Evolutionary conservation across 495 filamentous ascomycete species (phyloP).

Genomic region (Penicillium taxi): DNA sequence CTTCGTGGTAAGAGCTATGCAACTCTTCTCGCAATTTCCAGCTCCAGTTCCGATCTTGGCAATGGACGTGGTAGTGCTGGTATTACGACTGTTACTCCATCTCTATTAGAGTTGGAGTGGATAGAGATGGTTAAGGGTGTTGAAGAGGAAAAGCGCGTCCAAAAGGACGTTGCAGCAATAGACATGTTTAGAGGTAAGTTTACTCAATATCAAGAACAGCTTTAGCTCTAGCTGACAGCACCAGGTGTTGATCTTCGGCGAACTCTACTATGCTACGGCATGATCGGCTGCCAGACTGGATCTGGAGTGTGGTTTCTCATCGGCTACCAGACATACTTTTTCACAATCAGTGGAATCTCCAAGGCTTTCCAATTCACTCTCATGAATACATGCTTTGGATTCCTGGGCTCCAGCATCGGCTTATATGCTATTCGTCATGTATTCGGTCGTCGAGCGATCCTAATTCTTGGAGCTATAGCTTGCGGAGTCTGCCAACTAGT

Average conservation of each 20-base stretch:
- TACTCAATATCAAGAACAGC: not conserved
- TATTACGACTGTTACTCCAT: slow-evolving; percentile 1
- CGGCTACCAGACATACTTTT: slow-evolving; percentile 57
- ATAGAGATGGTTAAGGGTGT: slow-evolving; percentile 13
- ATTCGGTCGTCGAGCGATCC: slow-evolving; percentile 47
- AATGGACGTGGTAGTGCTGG: slow-evolving; percentile 1
- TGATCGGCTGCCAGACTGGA: slow-evolving; percentile 39
- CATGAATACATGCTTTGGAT: slow-evolving; percentile 48
- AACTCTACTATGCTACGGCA: slow-evolving; percentile 11
- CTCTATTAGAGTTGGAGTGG: slow-evolving; percentile 12
- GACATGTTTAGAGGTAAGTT: slow-evolving; percentile 13
- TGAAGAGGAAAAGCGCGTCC: slow-evolving; percentile 11
- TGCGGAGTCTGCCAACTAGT: slow-evolving; percentile 49
- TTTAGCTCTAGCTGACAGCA: not conserved
- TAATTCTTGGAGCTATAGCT: slow-evolving; percentile 41
- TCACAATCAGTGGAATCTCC: slow-evolving; percentile 51
- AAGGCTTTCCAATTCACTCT: slow-evolving; percentile 51
- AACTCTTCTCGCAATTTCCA: not conserved
- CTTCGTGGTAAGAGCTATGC: slow-evolving; percentile 4
- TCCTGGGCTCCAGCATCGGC: slow-evolving; percentile 48
- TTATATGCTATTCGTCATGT: slow-evolving; percentile 43
- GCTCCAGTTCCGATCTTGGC: not conserved
- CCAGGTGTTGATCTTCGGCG: slow-evolving; percentile 10
- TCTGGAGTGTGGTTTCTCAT: slow-evolving; percentile 56
- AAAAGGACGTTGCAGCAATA: slow-evolving; percentile 8